phyloP scores from a whole-genome alignment of 352 stramenopile genomes.

The Pseudoperonospora humuli region DNA sequence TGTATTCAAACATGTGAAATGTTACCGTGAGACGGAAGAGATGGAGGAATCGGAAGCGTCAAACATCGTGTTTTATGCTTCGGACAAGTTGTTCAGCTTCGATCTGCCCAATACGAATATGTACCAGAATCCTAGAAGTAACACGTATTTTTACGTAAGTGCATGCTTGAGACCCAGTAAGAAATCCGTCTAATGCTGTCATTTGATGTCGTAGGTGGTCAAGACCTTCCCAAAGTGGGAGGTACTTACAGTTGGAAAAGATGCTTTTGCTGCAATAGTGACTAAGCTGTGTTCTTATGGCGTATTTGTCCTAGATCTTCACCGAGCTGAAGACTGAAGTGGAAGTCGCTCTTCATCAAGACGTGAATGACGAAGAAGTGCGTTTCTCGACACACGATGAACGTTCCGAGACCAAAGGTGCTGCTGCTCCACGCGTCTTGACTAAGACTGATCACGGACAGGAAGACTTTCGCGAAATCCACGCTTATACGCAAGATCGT shows the following conservation, averaged over 20 bases:
- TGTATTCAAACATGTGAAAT: too few species aligned
- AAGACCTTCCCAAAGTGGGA: conserved; percentile 59
- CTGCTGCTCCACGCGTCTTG: conserved; percentile 25
- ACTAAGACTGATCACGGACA: conserved; percentile 49
- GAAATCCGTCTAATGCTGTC: background rate
- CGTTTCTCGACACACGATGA: conserved; percentile 26
- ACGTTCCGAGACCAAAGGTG: background rate
- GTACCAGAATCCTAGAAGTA: conserved; percentile 35
- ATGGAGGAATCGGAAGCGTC: conserved; percentile 25
- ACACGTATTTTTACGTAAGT: conserved; percentile 58
- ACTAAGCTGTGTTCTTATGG: background rate
- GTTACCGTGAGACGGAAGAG: too few species aligned
- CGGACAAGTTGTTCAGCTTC: conserved; percentile 58
- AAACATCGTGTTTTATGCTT: conserved; percentile 78
- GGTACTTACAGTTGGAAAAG: too few species aligned
- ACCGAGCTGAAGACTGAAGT: conserved; percentile 35
- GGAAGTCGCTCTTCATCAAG: conserved; percentile 43
- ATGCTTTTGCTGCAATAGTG: background rate
- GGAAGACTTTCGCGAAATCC: conserved; percentile 40
- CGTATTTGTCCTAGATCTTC: conserved; percentile 43
- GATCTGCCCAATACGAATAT: conserved; percentile 39
- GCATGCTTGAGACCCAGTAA: too few species aligned
- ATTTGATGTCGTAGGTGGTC: conserved; percentile 32
- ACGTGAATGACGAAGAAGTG: conserved; percentile 43
- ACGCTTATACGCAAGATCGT: conserved; percentile 47